These are phyloP conservation scores for Salix caprea DNA, from an alignment of 345 rosid genomes.

Conservation along the genomic window DNA sequence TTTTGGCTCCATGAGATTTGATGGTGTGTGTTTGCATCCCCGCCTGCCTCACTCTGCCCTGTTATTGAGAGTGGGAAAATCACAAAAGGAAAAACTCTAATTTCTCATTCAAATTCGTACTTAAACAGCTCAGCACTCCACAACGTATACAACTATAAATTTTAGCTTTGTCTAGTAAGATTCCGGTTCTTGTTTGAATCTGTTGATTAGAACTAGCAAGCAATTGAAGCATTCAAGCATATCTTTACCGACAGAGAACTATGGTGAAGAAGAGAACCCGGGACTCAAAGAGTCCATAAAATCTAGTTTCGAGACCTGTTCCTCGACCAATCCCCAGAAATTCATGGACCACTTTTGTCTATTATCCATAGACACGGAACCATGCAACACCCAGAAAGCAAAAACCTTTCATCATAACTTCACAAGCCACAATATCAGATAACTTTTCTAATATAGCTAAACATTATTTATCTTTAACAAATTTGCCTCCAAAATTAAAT, in stretches of 20 bases:
- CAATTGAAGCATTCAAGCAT: not conserved
- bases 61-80: constrained; percentile 6
- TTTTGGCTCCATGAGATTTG: constrained; percentile 49
- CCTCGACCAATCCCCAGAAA: not conserved
- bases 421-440: not conserved
- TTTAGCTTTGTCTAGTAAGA: not conserved
- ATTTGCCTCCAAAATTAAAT: not conserved
- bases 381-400: too few relatives aligned
- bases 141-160: not conserved
- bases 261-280: not conserved
- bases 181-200: not conserved
- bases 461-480: not conserved
- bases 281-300: not conserved
- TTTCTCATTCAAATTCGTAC: not conserved
- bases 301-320: not conserved
- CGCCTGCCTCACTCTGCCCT: constrained; percentile 41
- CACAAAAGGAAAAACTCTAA: not conserved
- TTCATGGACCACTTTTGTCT: not conserved
- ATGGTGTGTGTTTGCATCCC: constrained; percentile 48
- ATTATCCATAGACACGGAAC: not conserved
- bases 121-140: too few relatives aligned
- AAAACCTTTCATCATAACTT: not conserved
- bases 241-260: not conserved
- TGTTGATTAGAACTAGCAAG: not conserved
- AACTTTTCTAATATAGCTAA: not conserved